Evolutionary conservation across 2,329 filamentous ascomycete species (phyloP).

Genomic region (Curvularia sp.): DNA sequence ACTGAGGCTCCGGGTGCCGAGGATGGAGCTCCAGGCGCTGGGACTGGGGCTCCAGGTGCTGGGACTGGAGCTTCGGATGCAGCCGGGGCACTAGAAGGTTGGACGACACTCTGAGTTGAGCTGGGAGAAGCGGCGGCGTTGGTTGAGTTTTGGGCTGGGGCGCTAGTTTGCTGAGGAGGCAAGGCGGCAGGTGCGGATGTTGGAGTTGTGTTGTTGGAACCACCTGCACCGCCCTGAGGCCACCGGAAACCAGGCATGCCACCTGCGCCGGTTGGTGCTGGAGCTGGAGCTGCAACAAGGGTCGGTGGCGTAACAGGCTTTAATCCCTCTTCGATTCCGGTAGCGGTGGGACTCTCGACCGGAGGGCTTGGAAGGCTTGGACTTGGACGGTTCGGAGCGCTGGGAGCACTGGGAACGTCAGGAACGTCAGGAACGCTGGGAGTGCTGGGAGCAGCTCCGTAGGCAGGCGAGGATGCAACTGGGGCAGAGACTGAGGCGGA

Average conservation of each 20-base stretch:
- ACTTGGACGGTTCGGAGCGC: not conserved
- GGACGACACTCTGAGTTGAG: conserved; percentile 13
- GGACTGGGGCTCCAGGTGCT: not conserved
- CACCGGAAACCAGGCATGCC: conserved; percentile 36
- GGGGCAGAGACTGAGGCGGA: conserved; percentile 12
- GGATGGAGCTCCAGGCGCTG: conserved; percentile 2
- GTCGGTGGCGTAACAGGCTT: conserved; percentile 12
- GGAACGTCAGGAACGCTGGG: too few relatives aligned
- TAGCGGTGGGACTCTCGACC: conserved; percentile 6
- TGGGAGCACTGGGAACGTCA: too few relatives aligned
- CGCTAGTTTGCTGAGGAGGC: conserved; percentile 7
- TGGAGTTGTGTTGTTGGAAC: conserved; percentile 8
- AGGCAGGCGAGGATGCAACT: conserved; percentile 9
- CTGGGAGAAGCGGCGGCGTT: conserved; percentile 11
- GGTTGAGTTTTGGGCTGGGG: conserved; percentile 11
- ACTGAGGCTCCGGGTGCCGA: not conserved
- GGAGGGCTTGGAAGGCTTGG: not conserved
- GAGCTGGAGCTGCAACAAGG: conserved; percentile 16
- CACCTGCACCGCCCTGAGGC: conserved; percentile 18
- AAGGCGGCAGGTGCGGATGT: conserved; percentile 13
- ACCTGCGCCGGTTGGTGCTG: conserved; percentile 12
- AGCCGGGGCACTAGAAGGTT: conserved; percentile 11
- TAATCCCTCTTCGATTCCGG: not conserved
- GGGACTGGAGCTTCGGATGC: conserved; percentile 8
- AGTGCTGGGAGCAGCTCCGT: conserved; percentile 1